These are phyloP conservation scores for Neurospora sp. DNA, from an alignment of 495 filamentous ascomycete species.

Conservation along the genomic window DNA sequence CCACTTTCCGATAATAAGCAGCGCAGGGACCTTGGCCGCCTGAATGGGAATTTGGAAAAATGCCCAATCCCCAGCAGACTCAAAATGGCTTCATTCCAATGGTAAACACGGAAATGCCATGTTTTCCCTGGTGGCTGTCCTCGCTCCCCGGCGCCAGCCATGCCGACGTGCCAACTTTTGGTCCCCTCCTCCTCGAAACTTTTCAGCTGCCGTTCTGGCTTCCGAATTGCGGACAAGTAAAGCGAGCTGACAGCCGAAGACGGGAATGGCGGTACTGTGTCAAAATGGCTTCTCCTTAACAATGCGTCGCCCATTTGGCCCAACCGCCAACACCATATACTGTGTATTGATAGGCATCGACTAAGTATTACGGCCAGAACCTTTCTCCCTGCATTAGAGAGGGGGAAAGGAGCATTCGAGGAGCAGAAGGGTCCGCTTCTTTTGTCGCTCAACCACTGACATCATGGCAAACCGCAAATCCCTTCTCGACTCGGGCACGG, in stretches of 20 bases:
- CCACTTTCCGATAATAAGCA: not conserved
- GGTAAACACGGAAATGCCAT: slow-evolving; percentile 9
- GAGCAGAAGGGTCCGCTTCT: not conserved
- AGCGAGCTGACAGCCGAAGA: not conserved
- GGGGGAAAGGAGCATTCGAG: not conserved
- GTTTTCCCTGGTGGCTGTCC: not conserved
- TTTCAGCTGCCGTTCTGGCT: not conserved
- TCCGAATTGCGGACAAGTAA: not conserved
- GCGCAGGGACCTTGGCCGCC: not conserved
- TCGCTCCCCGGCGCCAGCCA: not conserved
- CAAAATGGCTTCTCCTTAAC: not conserved
- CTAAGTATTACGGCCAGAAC: not conserved
- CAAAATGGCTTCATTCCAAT: slow-evolving; percentile 8
- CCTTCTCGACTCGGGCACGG: not conserved
- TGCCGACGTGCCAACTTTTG: slow-evolving; percentile 14
- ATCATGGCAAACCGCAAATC: slow-evolving; percentile 14
- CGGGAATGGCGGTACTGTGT: not conserved
- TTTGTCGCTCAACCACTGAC: slow-evolving; percentile 18
- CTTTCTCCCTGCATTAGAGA: slow-evolving; percentile 1
- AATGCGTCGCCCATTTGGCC: not conserved
- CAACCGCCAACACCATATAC: not conserved
- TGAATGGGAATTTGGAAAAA: slow-evolving; percentile 2
- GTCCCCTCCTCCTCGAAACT: not conserved
- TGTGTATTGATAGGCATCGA: not conserved
- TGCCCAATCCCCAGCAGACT: not conserved